Percentiles rank a stretch among this genome's conserved stretches.
These are phyloP conservation scores for Chrysochromulina tobinii DNA, from an alignment of 78 protist species.

Conservation along the genomic window DNA sequence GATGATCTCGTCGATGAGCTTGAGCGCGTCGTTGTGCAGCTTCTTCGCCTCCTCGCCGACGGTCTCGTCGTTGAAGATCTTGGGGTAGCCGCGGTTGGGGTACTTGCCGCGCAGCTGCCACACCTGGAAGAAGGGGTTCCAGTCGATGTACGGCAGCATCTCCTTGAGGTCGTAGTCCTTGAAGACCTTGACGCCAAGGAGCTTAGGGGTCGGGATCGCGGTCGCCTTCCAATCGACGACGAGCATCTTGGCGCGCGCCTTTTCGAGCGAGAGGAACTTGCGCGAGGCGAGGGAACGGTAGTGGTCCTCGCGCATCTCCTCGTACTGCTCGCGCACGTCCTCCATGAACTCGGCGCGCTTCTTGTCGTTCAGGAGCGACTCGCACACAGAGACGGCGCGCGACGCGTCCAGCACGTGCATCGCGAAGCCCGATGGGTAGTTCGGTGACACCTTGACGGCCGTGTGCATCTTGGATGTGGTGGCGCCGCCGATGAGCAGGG, in stretches of 20 bases:
- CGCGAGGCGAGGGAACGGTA: slow-evolving; percentile 84
- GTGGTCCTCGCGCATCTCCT: slow-evolving; percentile 90
- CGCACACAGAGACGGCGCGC: slow-evolving; percentile 69
- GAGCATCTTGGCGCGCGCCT: slow-evolving; percentile 68
- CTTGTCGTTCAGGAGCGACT: slow-evolving; percentile 66
- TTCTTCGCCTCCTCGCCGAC: slow-evolving; percentile 79
- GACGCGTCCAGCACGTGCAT: slow-evolving; percentile 96
- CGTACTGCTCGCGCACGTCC: slow-evolving; percentile 73
- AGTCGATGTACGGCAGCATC: slow-evolving; percentile 88
- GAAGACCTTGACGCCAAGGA: slow-evolving; percentile 46
- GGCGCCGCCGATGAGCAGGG: slow-evolving; percentile 98
- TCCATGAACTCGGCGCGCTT: slow-evolving; percentile 64
- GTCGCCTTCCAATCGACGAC: slow-evolving; percentile 59
- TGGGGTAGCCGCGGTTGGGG: slow-evolving; percentile 97
- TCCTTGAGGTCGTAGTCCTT: slow-evolving; percentile 69
- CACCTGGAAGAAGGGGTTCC: slow-evolving; percentile 85
- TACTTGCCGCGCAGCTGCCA: slow-evolving; percentile 95
- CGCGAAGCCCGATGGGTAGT: slow-evolving; percentile 67
- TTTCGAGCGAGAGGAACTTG: slow-evolving; percentile 71
- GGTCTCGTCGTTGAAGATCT: slow-evolving; percentile 89
- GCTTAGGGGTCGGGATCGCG: slow-evolving; percentile 37
- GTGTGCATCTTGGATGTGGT: slow-evolving; percentile 97
- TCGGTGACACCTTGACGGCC: slow-evolving; percentile 95
- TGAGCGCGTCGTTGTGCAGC: slow-evolving; percentile 25
- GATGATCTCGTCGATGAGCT: neutral